Percentiles rank a stretch among this genome's conserved stretches.
phyloP scores from a whole-genome alignment of 495 filamentous ascomycete species.

The Lepraria neglecta region DNA sequence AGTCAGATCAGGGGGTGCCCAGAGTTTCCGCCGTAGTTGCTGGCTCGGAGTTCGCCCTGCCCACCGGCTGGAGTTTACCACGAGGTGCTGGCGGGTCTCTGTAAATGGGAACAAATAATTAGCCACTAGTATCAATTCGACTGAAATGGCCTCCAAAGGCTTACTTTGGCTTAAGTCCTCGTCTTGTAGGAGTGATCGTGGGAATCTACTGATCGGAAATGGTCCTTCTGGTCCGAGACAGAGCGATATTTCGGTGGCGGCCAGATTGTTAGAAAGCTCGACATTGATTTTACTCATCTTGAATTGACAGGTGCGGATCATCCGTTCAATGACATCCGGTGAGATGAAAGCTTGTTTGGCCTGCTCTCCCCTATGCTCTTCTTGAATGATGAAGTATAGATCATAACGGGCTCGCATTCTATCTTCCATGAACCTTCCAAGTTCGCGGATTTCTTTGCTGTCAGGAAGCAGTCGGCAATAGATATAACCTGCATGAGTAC shows the following conservation, averaged over 20 bases:
- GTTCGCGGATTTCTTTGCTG: slow-evolving; percentile 19
- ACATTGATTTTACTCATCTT: slow-evolving; percentile 15
- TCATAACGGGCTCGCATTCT: background rate
- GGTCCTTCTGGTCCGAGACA: slow-evolving; percentile 4
- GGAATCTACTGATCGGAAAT: slow-evolving; percentile 25
- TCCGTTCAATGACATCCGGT: slow-evolving; percentile 19
- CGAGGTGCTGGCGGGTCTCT: slow-evolving; percentile 9
- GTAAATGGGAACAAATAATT: background rate
- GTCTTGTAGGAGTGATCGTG: slow-evolving; percentile 22
- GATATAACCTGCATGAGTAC: slow-evolving; percentile 7
- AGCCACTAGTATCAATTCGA: background rate
- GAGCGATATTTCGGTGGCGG: slow-evolving; percentile 18
- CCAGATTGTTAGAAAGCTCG: slow-evolving; percentile 15
- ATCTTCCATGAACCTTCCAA: slow-evolving; percentile 18
- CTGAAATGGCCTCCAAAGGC: background rate
- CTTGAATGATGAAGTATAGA: slow-evolving; percentile 24
- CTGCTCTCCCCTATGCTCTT: slow-evolving; percentile 8
- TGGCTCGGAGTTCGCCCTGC: slow-evolving; percentile 12
- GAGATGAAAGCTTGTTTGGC: slow-evolving; percentile 15
- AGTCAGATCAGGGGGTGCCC: slow-evolving; percentile 4
- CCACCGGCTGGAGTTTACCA: slow-evolving; percentile 9
- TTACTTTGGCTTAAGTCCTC: slow-evolving; percentile 8
- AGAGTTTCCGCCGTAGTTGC: slow-evolving; percentile 9
- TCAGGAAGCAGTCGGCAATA: slow-evolving; percentile 15
- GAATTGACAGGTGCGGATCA: slow-evolving; percentile 16